Base-by-base conservation (phyloP, 441 rosid genomes). In the Corymbia citriodora region DNA sequence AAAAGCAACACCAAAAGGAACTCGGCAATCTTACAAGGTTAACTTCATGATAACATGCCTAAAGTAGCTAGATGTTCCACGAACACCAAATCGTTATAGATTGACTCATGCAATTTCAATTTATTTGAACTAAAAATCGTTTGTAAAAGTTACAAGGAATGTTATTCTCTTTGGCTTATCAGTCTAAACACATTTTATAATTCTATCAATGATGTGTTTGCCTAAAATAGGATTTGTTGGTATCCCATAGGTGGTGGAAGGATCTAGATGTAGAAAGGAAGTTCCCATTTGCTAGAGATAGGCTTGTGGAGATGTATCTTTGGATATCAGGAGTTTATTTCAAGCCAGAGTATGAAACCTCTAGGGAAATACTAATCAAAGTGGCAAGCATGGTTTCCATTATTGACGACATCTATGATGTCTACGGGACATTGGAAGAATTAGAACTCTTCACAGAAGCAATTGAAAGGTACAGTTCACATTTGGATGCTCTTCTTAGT, bases 321-420 rank as follows among this genome's bases (percentile, higher is more conserved):
- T 91, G 93, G 92, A 90, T 89, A 17, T n/a, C 89, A 18, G 70
- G 57, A 10, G 61, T 88, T 53, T 91, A 91, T 87, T 93, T 86
- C n/a, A 95, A 95, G 88, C 94, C 93, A 4, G 87, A 90, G n/a
- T 93, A 70, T 88, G 89, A 94, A n/a, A 19, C 7, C 19, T 92
- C 92, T 9, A 93, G 95, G 82, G 86, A 61, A 17, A 49, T 92
- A 68, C 2, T 81, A 11, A 48, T 87, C 53, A 91, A 93, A 72
- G 52, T 33, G 54, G 48, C 55, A 13, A 52, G 31, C 13, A 9
- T 89, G 48, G 16, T 89, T 27, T 53, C 53, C 7, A 7, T 94
- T 49, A 1, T 91, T 13, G 96, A 94, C 86, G 96, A 94, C 55
- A 93, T 93, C 10, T 92, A 90, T 19, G 96, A 95, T 87, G 91